Conservation (phyloP, 2,329 filamentous ascomycete species). For the Verticillium dahliae region DNA sequence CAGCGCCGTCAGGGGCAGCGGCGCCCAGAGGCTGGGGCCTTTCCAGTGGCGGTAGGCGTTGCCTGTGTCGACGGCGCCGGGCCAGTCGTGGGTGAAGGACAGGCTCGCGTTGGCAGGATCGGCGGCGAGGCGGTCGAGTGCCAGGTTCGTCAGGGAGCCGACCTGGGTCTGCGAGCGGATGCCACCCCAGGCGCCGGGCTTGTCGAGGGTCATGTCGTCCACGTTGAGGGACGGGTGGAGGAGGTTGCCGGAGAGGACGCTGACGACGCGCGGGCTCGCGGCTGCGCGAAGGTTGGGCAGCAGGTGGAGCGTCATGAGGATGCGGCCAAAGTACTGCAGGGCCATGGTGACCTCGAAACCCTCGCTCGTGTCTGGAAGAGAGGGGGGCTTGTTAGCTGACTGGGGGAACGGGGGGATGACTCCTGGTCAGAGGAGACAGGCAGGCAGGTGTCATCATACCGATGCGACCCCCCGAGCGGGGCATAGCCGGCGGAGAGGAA, state of each 20-base stretch:
- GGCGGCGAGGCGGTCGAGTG: conserved; percentile 15
- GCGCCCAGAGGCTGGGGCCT: conserved; percentile 1
- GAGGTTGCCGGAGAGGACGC: conserved; percentile 16
- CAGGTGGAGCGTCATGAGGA: conserved; percentile 31
- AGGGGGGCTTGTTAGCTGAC: neutral
- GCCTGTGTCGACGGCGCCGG: conserved; percentile 19
- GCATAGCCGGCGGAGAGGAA: conserved; percentile 38
- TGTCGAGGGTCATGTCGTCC: conserved; percentile 17
- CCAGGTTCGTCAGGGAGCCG: conserved; percentile 15
- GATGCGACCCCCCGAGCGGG: conserved; percentile 25
- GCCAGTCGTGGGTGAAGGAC: conserved; percentile 22
- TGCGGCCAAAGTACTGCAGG: conserved; percentile 35
- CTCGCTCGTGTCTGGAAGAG: conserved; percentile 26
- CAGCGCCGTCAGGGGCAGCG: conserved; percentile 4
- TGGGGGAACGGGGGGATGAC: too few relatives aligned
- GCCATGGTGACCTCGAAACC: conserved; percentile 32
- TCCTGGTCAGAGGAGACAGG: neutral
- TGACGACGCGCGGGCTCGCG: conserved; percentile 16
- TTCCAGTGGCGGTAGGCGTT: conserved; percentile 5
- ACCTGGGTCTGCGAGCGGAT: conserved; percentile 12
- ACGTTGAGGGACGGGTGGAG: conserved; percentile 12
- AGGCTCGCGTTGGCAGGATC: conserved; percentile 8
- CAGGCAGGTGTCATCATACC: neutral
- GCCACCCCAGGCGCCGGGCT: conserved; percentile 13
- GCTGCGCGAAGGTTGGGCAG: conserved; percentile 27